phyloP scores from a whole-genome alignment of 768 basidiomycete species.

The Kwoniella sp. region DNA sequence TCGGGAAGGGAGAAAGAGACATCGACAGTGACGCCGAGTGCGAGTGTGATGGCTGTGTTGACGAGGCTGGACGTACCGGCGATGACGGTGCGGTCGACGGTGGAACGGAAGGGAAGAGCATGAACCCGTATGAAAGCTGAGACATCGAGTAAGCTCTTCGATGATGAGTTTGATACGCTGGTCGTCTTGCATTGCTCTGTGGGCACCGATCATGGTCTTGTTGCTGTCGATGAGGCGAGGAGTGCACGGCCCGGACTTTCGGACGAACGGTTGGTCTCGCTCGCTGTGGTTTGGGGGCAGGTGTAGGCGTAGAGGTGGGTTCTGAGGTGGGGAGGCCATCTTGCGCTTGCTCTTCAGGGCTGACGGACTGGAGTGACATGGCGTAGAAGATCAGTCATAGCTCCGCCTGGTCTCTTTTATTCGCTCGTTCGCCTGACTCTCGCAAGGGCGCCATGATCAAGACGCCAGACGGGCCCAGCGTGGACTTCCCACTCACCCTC shows the following conservation, averaged over 20 bases:
- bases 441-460: no score
- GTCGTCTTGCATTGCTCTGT: neutral
- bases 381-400: neutral
- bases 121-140: slow-evolving; percentile 11
- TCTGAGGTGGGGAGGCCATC: neutral
- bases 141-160: slow-evolving; percentile 24
- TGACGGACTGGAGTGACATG: slow-evolving; percentile 1
- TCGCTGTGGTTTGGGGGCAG: neutral
- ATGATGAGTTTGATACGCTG: neutral
- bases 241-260: neutral
- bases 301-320: no score
- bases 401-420: slow-evolving; percentile 2
- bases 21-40: neutral
- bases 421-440: no score
- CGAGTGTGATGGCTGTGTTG: neutral
- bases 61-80: neutral
- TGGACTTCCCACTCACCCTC: neutral
- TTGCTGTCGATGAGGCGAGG: neutral
- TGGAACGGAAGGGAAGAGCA: neutral
- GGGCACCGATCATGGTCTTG: neutral
- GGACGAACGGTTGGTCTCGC: neutral
- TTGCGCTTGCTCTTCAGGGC: neutral
- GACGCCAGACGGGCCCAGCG: no score
- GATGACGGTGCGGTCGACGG: neutral
- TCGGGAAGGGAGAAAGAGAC: slow-evolving; percentile 4